Evolutionary conservation across 1,284 basidiomycete species (phyloP).

Genomic region (Leccinum griseonigrum): DNA sequence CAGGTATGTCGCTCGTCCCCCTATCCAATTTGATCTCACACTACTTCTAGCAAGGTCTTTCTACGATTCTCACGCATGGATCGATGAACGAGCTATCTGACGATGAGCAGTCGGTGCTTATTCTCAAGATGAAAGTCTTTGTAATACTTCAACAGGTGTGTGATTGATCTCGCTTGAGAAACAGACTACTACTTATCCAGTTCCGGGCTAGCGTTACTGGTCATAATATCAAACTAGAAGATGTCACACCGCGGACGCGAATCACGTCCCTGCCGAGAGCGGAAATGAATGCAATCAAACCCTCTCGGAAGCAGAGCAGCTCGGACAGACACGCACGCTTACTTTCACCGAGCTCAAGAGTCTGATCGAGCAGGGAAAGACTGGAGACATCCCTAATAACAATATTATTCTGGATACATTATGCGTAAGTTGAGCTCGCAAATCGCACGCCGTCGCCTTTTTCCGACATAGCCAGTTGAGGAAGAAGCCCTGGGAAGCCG

Average conservation of each 20-base stretch:
- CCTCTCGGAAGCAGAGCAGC: conserved; percentile 5
- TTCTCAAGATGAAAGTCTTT: conserved; percentile 58
- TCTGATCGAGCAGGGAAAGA: conserved; percentile 66
- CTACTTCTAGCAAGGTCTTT: conserved; percentile 55
- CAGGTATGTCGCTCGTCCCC: conserved; percentile 42
- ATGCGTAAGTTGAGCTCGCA: conserved; percentile 46
- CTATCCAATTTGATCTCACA: background rate
- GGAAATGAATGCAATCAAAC: conserved; percentile 21
- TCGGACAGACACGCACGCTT: conserved; percentile 43
- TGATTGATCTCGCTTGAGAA: conserved; percentile 7
- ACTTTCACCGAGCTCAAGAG: conserved; percentile 66
- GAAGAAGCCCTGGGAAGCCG: conserved; percentile 64
- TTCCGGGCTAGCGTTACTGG: conserved; percentile 36
- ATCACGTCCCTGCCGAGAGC: conserved; percentile 10
- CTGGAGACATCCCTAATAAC: conserved; percentile 75
- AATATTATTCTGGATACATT: conserved; percentile 60
- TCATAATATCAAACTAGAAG: conserved; percentile 22
- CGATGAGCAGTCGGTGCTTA: conserved; percentile 45
- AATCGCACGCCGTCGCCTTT: conserved; percentile 2
- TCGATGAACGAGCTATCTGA: conserved; percentile 36
- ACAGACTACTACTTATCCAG: conserved; percentile 5
- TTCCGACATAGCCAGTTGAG: conserved; percentile 40
- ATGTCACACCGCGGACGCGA: conserved; percentile 13
- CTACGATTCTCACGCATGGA: conserved; percentile 47
- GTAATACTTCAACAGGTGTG: conserved; percentile 65